Conservation (phyloP, 176 grass and related monocot genomes). For the Raddia guianensis region DNA sequence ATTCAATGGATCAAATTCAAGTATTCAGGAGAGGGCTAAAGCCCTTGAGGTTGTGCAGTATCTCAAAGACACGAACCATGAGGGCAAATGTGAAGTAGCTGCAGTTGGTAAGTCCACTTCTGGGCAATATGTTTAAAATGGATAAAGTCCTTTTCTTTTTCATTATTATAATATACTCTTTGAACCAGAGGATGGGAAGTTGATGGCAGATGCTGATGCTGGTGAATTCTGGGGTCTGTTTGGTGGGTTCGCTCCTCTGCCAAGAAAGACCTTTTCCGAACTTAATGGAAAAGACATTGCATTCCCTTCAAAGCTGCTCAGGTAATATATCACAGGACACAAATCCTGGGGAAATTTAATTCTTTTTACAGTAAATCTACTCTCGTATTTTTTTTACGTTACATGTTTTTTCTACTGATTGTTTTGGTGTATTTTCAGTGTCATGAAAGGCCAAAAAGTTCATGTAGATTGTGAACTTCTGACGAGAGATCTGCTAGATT, state of each 20-base stretch:
- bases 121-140: slow-evolving; percentile 34
- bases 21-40: slow-evolving; percentile 99
- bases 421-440: slow-evolving; percentile 44
- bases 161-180: slow-evolving; percentile 44
- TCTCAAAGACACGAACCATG: slow-evolving; percentile 95
- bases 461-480: slow-evolving; percentile 64
- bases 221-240: slow-evolving; percentile 98
- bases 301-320: slow-evolving; percentile 63
- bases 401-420: slow-evolving; percentile 26
- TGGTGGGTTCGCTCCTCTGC: slow-evolving; percentile 95
- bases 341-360: slow-evolving; percentile 6
- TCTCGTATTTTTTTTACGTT: slow-evolving; percentile 23
- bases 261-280: slow-evolving; percentile 78
- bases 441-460: slow-evolving; percentile 75
- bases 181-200: slow-evolving; percentile 84
- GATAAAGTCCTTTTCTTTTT: slow-evolving; percentile 11
- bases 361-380: slow-evolving; percentile 19
- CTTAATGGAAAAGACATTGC: slow-evolving; percentile 61
- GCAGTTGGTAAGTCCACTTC: slow-evolving; percentile 78
- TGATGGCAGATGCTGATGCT: slow-evolving; percentile 97
- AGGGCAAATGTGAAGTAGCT: slow-evolving; percentile 86
- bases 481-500: slow-evolving; percentile 77
- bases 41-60: slow-evolving; percentile 98
- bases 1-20: slow-evolving; percentile 95
- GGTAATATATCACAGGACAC: slow-evolving; percentile 56